These are phyloP conservation scores for Fagus sylvatica DNA, from an alignment of 306 rosid species.

Conservation along the genomic window DNA sequence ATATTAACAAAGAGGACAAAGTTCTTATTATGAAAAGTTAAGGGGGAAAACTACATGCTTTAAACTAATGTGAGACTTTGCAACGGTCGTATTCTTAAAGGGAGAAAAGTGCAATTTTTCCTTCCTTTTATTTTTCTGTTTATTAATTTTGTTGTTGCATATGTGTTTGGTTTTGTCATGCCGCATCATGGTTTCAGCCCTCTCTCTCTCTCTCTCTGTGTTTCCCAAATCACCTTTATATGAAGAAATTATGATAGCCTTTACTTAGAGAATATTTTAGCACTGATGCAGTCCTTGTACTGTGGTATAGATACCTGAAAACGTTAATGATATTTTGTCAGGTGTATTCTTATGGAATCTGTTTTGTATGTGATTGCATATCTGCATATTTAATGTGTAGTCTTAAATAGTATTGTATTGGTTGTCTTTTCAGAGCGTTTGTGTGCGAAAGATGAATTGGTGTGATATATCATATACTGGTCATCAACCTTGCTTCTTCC, in stretches of 20 bases:
- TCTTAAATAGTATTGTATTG: conserved; percentile 11
- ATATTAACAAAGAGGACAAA: too few relatives aligned
- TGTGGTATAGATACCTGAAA: neutral
- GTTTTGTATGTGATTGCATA: neutral
- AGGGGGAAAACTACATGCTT: too few relatives aligned
- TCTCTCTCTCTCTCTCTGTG: too few relatives aligned
- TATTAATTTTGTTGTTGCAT: too few relatives aligned
- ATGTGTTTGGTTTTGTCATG: neutral
- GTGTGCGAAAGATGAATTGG: conserved; percentile 66
- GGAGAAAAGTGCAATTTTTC: too few relatives aligned
- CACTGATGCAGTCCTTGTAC: neutral
- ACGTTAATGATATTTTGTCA: neutral
- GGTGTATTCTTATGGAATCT: neutral
- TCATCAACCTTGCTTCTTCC: conserved; percentile 16
- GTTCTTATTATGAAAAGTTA: too few relatives aligned
- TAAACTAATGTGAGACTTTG: too few relatives aligned
- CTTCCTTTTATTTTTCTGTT: too few relatives aligned
- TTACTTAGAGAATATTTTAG: too few relatives aligned
- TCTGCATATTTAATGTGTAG: neutral
- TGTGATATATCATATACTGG: conserved; percentile 7
- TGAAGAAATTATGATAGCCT: neutral
- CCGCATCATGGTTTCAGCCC: neutral
- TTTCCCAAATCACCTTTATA: neutral
- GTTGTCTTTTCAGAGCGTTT: conserved; percentile 67
- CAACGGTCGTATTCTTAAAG: too few relatives aligned